A percentile compares a stretch with the other conserved stretches of the same genome.
These are phyloP conservation scores for Geopyxis carbonaria DNA, from an alignment of 495 filamentous ascomycete species.

Conservation along the genomic window DNA sequence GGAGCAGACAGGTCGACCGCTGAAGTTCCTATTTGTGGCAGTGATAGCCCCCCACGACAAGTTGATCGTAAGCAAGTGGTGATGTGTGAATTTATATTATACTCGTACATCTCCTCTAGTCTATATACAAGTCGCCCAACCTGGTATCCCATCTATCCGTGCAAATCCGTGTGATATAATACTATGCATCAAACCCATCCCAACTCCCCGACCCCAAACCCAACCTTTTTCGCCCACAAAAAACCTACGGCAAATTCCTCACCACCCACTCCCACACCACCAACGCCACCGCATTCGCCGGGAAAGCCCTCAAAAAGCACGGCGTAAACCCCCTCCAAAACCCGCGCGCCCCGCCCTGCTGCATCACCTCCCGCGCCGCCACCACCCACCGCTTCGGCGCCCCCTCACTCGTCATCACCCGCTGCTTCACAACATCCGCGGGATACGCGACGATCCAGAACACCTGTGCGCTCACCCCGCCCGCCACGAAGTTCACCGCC, in stretches of 20 bases:
- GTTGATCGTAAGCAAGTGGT: no score
- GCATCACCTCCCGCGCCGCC: constrained; percentile 59
- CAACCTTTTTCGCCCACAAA: no score
- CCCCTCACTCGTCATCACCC: constrained; percentile 79
- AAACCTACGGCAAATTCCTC: constrained; percentile 54
- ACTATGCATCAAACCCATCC: no score
- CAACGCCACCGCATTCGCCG: constrained; percentile 86
- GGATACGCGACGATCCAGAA: constrained; percentile 92
- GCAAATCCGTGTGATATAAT: no score
- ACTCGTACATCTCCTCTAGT: no score
- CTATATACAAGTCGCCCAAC: no score
- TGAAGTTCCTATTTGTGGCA: no score
- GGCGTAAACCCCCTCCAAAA: constrained; percentile 86
- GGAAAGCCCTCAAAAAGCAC: constrained; percentile 86
- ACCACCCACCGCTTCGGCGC: constrained; percentile 62
- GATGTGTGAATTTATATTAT: no score
- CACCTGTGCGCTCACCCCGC: constrained; percentile 74
- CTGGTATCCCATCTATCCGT: no score
- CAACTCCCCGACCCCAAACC: no score
- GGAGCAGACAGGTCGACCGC: no score
- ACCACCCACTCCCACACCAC: constrained; percentile 87
- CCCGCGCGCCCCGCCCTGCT: constrained; percentile 54
- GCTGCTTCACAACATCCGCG: constrained; percentile 87
- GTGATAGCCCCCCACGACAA: no score
- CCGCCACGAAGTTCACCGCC: constrained; percentile 90